Evolutionary conservation across 768 basidiomycete species (phyloP).

Genomic region (Boletus huronensis): DNA sequence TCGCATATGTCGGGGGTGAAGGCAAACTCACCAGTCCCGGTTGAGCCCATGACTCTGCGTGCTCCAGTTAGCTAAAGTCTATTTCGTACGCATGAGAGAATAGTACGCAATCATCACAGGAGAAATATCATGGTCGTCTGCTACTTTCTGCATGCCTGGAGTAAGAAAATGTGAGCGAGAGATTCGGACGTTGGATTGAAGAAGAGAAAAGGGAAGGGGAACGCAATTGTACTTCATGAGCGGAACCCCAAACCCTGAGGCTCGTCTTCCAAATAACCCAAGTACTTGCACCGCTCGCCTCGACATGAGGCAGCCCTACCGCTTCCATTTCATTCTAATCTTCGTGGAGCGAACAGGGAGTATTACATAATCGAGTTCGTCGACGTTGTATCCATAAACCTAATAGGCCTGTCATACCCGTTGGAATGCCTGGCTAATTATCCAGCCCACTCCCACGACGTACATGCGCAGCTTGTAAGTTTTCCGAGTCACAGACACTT

Average conservation of each 20-base stretch:
- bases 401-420: neutral
- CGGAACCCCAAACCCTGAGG: neutral
- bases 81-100: no score
- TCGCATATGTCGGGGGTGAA: no score
- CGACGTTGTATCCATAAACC: neutral
- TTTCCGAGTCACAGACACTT: neutral
- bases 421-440: neutral
- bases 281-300: neutral
- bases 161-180: neutral
- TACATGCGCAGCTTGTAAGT: neutral
- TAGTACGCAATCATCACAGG: no score
- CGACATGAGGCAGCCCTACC: neutral
- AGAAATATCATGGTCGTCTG: neutral
- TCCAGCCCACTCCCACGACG: neutral
- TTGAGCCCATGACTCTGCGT: no score
- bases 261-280: neutral
- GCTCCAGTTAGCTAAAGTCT: no score
- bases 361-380: no score
- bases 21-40: no score
- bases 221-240: neutral
- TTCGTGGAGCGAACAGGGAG: no score
- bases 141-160: neutral
- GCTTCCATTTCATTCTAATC: neutral
- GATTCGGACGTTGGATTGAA: neutral
- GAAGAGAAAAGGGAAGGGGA: neutral